Evolutionary conservation across 2,329 filamentous ascomycete species (phyloP), one percentile per base, ranked within the genome.

Genomic region (Capronia americana): DNA sequence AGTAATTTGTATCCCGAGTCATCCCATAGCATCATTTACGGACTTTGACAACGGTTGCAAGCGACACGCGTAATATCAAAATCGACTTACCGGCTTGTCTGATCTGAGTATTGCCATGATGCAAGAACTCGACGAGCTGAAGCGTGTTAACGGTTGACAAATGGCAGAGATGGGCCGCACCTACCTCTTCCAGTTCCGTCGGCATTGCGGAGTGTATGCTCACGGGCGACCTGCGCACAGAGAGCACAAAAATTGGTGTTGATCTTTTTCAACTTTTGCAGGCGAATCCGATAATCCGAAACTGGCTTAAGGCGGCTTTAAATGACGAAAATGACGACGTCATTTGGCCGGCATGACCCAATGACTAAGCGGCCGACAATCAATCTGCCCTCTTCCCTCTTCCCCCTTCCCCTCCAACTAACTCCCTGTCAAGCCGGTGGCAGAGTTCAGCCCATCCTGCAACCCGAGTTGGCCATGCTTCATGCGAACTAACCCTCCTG

Each of bases 61-160:
- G 17, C 17, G 17, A 44, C 38, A 20, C 6, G 17, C 17, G 38
- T n/a, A 8, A 44, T n/a, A 20, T 44, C 38, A n/a, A 44, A 44
- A n/a, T 44, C 17, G 38, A 55, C 53, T 73, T 81, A 91, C 89
- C 89, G 72, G 94, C 85, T 77, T 92, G 88, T 73, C 95, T 88
- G 70, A 98, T 92, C 77, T 97, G 91, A 50, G 92, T 92, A 77
- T 96, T 97, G 67, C 92, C 92, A 80, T 96, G 90, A 79, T 92
- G 90, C 66, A 98, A 91, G 80, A 98, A 97, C 77, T 93, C 92
- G 68, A 97, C 92, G 61, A 97, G 88, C 92, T 96, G 73, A 56
- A 67, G 34, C 34, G 46, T 20, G 8, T 44, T 28, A 56, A 54
- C n/a, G 41, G 3, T 20, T 17, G 12, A 0, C 23, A 28, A n/a